phyloP scores from a whole-genome alignment of 352 stramenopile species.

The Phytopythium ostracodes region DNA sequence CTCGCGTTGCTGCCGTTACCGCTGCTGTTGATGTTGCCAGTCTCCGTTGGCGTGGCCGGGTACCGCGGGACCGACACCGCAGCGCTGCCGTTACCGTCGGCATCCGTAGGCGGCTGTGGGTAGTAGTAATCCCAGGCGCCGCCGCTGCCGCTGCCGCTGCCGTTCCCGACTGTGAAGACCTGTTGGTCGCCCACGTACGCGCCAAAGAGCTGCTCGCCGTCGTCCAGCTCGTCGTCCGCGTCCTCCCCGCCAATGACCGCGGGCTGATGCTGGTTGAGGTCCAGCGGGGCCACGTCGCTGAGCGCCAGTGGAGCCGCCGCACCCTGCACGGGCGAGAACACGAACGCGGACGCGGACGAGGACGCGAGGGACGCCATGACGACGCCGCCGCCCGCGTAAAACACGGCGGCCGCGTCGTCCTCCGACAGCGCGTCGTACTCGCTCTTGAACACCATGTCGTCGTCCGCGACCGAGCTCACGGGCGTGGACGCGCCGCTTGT shows the following conservation, averaged over 20 bases:
- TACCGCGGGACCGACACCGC: background rate
- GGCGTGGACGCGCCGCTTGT: constrained; percentile 20
- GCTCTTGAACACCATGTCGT: constrained; percentile 23
- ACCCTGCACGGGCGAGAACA: constrained; percentile 9
- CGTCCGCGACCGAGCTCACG: constrained; percentile 13
- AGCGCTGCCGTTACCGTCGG: background rate
- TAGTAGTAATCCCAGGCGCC: constrained; percentile 46
- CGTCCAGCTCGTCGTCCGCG: constrained; percentile 16
- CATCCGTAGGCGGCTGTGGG: constrained; percentile 13
- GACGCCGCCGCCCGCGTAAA: constrained; percentile 1
- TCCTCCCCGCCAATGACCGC: background rate
- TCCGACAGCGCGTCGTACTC: constrained; percentile 15
- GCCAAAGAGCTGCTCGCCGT: constrained; percentile 51
- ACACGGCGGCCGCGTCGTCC: constrained; percentile 13
- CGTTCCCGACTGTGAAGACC: background rate
- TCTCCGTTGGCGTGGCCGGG: background rate
- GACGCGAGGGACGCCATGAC: background rate
- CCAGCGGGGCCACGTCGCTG: constrained; percentile 2
- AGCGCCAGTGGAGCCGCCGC: background rate
- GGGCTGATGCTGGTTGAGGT: constrained; percentile 6
- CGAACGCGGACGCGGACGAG: constrained; percentile 3
- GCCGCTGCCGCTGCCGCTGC: background rate
- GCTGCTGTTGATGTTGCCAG: background rate
- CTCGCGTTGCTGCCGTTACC: background rate
- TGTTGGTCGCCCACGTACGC: constrained; percentile 23